Evolutionary conservation across 441 rosid genomes (phyloP), one percentile per base, ranked within the genome.

Genomic region (Populus tomentosa): DNA sequence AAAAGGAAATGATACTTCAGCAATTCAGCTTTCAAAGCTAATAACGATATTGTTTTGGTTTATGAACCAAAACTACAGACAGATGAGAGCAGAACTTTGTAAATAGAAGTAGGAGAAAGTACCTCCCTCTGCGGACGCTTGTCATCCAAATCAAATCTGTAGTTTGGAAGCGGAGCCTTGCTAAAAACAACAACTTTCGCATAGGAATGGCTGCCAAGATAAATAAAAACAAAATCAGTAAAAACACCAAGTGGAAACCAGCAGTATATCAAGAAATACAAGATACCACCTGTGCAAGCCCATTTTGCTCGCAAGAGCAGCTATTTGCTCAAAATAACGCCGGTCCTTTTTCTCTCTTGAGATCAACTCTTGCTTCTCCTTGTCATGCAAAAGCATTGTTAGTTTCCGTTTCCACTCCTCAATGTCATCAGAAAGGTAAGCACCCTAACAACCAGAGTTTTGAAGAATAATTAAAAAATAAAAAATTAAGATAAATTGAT

Each of bases 91-190:
- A 28, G n/a, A 26, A 73, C 66, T 18, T 21, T 74, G 40, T 20
- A 40, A 69, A 74, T 5, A 76, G 33, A 46, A 28, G 10, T 36
- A 33, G 26, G 20, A 73, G 70, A 71, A n/a, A 73, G 53, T 87
- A 93, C 98, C 98, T 95, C 98, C 78, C 98, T 88, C 77, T 82
- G 93, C 3, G 98, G 98, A 79, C 90, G 91, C 91, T 88, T 90
- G 68, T 91, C 92, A 87, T 95, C 98, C 83, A 95, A 82, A 83
- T 95, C 98, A 86, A 90, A 95, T 89, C 98, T 88, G 87, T 95
- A 95, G 86, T 95, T 95, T 65, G 98, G 96, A 76, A 95, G 84
- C 62, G 97, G 97, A 72, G 84, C 83, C 88, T 95, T 95, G 84
- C 98, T 95, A 79, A 91, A 84, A 71, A 93, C 98, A 76, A 87